Base-by-base conservation (phyloP, 2,329 filamentous ascomycete species). In the Beauveria brongniartii region DNA sequence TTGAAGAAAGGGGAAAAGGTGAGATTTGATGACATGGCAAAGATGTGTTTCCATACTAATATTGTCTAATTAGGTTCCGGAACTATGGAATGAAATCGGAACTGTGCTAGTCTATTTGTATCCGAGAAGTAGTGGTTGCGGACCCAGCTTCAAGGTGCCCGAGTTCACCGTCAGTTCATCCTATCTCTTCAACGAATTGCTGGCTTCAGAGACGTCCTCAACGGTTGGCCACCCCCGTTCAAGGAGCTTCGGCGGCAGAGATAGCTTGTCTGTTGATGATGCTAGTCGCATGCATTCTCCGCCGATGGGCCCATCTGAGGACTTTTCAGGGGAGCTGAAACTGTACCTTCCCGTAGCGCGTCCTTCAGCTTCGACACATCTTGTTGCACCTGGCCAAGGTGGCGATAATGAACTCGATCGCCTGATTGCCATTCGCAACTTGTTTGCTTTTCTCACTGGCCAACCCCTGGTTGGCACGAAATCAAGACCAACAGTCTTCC, bases 391-490 rank as follows among this genome's bases (percentile, higher is more conserved):
- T 37, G 74, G 65, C n/a, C 73, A 66, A 40, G 70, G 65, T 18
- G 68, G 70, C 9, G 67, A 66, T 20, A 67, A 68, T 24, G 80
- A 83, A 52, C 68, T 84, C 41, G 82, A 86, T 55, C 77, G 79
- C 3, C 70, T 88, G 14, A 75, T 88, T 43, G 80, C 80, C 3
- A 79, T 85, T 28, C 79, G 86, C 56, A 89, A 89, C 65, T 69
- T 89, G 46, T 88, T 89, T 64, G 86, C 86, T 6, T 85, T 89
- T 64, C 71, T 89, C 60, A 85, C 80, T 0, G 82, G 82, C 30
- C 84, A 87, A 65, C 83, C 84, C 2, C 74, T 89, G 1, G 82
- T 89, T 1, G 83, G 77, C 18, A 88, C 84, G 4, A 78, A 75
- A 55, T 66, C 73, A 6, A 76, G 78, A 46, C 78, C 83, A 1